phyloP scores from a whole-genome alignment of 768 basidiomycete species.

The Mycena floridula region DNA sequence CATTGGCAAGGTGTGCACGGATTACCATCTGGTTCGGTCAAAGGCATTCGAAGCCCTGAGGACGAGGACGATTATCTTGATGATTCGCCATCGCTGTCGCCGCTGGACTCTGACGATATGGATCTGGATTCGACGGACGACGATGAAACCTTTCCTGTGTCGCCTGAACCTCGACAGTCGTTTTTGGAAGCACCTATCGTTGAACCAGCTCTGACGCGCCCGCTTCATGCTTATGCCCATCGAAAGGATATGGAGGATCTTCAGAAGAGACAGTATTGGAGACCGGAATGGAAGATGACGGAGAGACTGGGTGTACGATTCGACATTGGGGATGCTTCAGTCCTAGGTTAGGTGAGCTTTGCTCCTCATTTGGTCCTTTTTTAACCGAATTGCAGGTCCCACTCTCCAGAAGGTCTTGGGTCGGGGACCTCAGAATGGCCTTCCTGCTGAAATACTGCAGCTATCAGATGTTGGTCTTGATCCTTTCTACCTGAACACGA shows the following conservation, averaged over 20 bases:
- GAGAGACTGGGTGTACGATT: conserved; percentile 32
- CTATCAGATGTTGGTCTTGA: neutral
- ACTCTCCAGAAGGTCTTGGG: conserved; percentile 8
- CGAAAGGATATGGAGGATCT: conserved; percentile 58
- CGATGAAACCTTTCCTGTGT: neutral
- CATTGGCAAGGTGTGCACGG: conserved; percentile 79
- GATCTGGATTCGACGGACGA: conserved; percentile 34
- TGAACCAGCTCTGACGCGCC: conserved; percentile 10
- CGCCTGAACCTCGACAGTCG: conserved; percentile 20
- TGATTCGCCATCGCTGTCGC: conserved; percentile 62
- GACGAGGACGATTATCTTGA: conserved; percentile 36
- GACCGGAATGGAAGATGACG: conserved; percentile 48
- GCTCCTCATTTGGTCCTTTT: neutral
- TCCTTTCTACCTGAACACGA: neutral
- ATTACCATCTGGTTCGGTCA: conserved; percentile 38
- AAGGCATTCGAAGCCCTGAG: conserved; percentile 14
- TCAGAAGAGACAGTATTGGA: conserved; percentile 68
- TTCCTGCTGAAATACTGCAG: neutral
- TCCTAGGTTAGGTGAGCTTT: conserved; percentile 45
- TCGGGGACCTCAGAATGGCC: neutral
- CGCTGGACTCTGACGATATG: conserved; percentile 51
- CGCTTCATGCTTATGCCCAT: conserved; percentile 33
- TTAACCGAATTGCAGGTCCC: conserved; percentile 6
- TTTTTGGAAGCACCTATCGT: conserved; percentile 12
- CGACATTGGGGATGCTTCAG: conserved; percentile 65